phyloP scores from a whole-genome alignment of 2,329 filamentous ascomycete genomes.

The Colletotrichum higginsianum region DNA sequence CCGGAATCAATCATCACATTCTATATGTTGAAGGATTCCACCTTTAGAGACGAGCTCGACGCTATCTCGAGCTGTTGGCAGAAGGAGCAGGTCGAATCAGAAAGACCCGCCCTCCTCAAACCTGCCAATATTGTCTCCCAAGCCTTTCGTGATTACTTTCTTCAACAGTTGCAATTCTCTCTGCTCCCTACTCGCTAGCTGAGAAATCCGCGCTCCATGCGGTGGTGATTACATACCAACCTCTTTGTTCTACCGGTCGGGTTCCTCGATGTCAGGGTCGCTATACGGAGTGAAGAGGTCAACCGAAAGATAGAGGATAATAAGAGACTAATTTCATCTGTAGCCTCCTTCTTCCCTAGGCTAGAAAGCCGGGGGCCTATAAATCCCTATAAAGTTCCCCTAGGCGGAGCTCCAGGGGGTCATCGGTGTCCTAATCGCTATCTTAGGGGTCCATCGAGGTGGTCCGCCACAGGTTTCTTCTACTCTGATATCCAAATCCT shows the following conservation, averaged over 20 bases:
- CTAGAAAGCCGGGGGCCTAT: too few relatives aligned
- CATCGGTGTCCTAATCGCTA: too few relatives aligned
- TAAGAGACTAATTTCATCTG: too few relatives aligned
- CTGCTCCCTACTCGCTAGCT: not conserved
- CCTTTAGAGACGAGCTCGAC: not conserved
- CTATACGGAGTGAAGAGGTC: too few relatives aligned
- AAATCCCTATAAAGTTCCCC: too few relatives aligned
- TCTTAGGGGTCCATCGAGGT: too few relatives aligned
- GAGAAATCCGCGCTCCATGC: conserved; percentile 12
- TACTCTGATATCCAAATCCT: too few relatives aligned
- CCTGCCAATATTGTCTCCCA: not conserved
- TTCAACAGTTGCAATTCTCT: not conserved
- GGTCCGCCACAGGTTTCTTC: too few relatives aligned
- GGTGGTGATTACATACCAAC: not conserved
- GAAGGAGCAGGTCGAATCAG: conserved; percentile 3
- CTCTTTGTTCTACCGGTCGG: conserved; percentile 14
- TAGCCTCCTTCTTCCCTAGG: too few relatives aligned
- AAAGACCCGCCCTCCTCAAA: not conserved
- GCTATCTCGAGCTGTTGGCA: not conserved
- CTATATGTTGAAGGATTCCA: not conserved
- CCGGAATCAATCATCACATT: too few relatives aligned
- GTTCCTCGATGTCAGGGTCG: conserved; percentile 3
- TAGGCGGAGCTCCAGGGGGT: too few relatives aligned
- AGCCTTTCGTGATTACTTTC: not conserved
- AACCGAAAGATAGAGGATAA: too few relatives aligned